Evolutionary conservation across 192 early-diverging fungal species (phyloP), one percentile per base, ranked within the genome.

Genomic region (Coemansia sp.): DNA sequence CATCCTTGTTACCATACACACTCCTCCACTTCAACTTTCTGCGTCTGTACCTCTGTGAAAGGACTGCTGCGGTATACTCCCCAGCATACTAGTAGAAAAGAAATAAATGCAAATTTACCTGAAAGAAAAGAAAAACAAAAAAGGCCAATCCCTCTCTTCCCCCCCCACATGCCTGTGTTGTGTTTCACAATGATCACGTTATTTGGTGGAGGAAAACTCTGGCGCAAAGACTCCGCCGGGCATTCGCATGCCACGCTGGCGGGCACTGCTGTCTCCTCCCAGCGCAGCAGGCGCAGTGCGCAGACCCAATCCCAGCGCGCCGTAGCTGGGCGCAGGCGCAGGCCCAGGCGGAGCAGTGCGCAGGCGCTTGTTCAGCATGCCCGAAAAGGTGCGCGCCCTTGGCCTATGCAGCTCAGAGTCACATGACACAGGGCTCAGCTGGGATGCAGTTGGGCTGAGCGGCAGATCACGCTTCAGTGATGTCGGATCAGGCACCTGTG

Each of bases 391-490:
- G 12, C 73, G 52, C 2, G 73, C 62, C 0, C 73, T 53, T 0
- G 73, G 73, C 2, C n/a, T n/a, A n/a, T n/a, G n/a, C n/a, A n/a
- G n/a, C n/a, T n/a, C n/a, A n/a, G n/a, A n/a, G n/a, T n/a, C n/a
- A n/a, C n/a, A n/a, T n/a, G n/a, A n/a, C n/a, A 21, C 38, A 36
- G n/a, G 11, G 53, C 50, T 22, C 3, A 24, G 33, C 0, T 35
- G 14, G 1, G 36, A 33, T 8, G 41, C 18, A 4, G 42, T 32
- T 1, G 67, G 68, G 36, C 63, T 67, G 4, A 63, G 53, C 32
- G 68, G 67, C 37, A 68, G 46, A 6, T 77, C 75, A 36, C 75
- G 75, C 54, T 77, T 77, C 17, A 68, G 48, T 4, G 66, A 63
- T 1, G 12, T 17, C 10, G 68, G 75, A 26, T 77, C 75, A 5